Percentiles rank a stretch among this genome's conserved stretches.
These are phyloP conservation scores for Neonectria sp. DNA, from an alignment of 2,329 filamentous ascomycete species.

Conservation along the genomic window DNA sequence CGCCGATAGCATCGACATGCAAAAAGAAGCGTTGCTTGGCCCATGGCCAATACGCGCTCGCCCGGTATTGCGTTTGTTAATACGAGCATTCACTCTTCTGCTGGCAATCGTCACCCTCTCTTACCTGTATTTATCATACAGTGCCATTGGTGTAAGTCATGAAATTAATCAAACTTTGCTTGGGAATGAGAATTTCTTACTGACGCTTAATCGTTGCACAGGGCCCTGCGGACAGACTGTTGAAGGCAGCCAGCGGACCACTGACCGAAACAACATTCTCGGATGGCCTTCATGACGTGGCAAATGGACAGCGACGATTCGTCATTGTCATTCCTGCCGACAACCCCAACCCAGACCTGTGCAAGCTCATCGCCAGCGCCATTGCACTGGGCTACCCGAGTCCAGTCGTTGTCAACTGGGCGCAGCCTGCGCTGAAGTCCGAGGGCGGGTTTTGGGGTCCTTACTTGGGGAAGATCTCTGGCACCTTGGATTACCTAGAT, in stretches of 20 bases:
- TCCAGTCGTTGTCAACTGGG: slow-evolving; percentile 45
- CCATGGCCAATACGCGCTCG: neutral
- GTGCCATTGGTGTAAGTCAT: neutral
- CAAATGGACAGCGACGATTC: slow-evolving; percentile 26
- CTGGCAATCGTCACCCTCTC: neutral
- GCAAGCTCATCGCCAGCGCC: slow-evolving; percentile 41
- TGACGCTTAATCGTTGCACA: neutral
- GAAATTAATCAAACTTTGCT: neutral
- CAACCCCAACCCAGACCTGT: slow-evolving; percentile 38
- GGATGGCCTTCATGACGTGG: neutral
- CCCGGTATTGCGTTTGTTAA: neutral
- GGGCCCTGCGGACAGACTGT: neutral
- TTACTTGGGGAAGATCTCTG: slow-evolving; percentile 43
- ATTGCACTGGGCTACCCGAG: slow-evolving; percentile 41
- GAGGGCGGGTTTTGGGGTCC: slow-evolving; percentile 30
- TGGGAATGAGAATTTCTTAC: neutral
- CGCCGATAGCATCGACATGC: neutral
- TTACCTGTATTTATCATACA: neutral
- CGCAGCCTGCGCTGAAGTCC: slow-evolving; percentile 25
- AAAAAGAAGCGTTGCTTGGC: neutral
- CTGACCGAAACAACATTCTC: neutral
- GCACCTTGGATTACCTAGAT: slow-evolving; percentile 41
- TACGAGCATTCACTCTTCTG: neutral
- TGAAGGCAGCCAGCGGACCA: neutral
- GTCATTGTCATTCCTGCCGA: slow-evolving; percentile 42